These are phyloP conservation scores for Akebia trifoliata DNA, from an alignment of 164 flowering plant species.

Conservation along the genomic window DNA sequence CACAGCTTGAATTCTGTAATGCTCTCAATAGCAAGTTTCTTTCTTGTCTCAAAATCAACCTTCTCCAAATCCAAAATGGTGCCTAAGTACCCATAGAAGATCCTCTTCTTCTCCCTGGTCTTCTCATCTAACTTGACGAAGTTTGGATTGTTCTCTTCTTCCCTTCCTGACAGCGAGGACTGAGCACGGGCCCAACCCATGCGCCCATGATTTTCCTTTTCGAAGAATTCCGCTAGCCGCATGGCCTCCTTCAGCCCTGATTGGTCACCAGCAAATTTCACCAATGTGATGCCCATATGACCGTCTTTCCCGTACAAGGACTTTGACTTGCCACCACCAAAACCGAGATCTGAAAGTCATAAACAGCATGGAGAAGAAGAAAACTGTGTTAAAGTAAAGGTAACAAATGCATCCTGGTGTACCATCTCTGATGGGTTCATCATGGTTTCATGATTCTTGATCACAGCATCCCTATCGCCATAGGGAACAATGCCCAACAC, in stretches of 20 bases:
- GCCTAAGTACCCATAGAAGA: slow-evolving; percentile 76
- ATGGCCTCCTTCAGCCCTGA: slow-evolving; percentile 72
- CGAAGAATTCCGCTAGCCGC: slow-evolving; percentile 65
- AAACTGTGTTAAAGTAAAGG: background rate
- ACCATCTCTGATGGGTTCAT: background rate
- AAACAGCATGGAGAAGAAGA: slow-evolving; percentile 2
- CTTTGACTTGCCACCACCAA: slow-evolving; percentile 75
- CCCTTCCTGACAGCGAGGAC: slow-evolving; percentile 39
- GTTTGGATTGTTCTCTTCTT: slow-evolving; percentile 73
- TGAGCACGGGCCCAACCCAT: slow-evolving; percentile 60
- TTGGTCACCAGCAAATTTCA: slow-evolving; percentile 62
- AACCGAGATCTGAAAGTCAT: slow-evolving; percentile 70
- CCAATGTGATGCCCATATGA: slow-evolving; percentile 68
- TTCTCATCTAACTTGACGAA: slow-evolving; percentile 65
- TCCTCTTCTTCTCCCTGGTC: slow-evolving; percentile 66
- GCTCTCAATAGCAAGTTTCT: slow-evolving; percentile 67
- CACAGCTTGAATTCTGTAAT: slow-evolving; percentile 34
- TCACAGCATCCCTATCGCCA: background rate
- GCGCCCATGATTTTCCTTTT: slow-evolving; percentile 81
- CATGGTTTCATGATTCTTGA: background rate
- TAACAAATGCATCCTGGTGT: background rate
- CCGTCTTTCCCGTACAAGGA: slow-evolving; percentile 86
- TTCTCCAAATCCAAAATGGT: slow-evolving; percentile 73
- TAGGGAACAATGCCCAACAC: too few relatives aligned
- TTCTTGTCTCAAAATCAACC: slow-evolving; percentile 77